Conservation (phyloP, 2,329 filamentous ascomycete species). For the Nemania abortiva region DNA sequence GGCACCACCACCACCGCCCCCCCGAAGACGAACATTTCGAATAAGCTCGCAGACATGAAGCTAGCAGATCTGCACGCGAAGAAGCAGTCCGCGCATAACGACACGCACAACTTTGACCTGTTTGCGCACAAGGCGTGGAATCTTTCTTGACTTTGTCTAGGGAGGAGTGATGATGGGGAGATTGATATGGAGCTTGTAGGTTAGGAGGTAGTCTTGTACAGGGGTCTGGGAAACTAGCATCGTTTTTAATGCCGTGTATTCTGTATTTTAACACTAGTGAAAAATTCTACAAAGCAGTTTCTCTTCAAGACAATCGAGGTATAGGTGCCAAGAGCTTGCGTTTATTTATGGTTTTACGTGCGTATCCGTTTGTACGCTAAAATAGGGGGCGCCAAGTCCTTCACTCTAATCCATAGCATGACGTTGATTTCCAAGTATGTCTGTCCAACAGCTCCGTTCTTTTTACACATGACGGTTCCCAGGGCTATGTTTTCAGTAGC, state of each 20-base stretch:
- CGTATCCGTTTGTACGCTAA: too few relatives aligned
- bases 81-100: constrained; percentile 24
- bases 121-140: constrained; percentile 39
- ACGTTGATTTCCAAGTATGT: too few relatives aligned
- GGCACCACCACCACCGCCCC: neutral
- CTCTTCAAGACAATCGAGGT: neutral
- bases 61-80: constrained; percentile 35
- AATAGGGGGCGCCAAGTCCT: too few relatives aligned
- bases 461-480: too few relatives aligned
- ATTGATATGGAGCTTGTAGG: neutral
- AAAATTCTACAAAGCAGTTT: neutral
- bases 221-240: neutral
- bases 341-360: constrained; percentile 1
- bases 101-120: constrained; percentile 37
- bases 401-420: too few relatives aligned
- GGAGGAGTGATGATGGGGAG: neutral
- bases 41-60: constrained; percentile 34
- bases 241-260: neutral
- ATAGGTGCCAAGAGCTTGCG: neutral
- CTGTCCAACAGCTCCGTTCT: too few relatives aligned
- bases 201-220: neutral
- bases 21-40: constrained; percentile 1
- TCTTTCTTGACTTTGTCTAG: constrained; percentile 26
- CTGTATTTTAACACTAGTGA: constrained; percentile 1
- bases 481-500: too few relatives aligned